phyloP scores from a whole-genome alignment of 495 filamentous ascomycete species.

The Xylaria palmicola region DNA sequence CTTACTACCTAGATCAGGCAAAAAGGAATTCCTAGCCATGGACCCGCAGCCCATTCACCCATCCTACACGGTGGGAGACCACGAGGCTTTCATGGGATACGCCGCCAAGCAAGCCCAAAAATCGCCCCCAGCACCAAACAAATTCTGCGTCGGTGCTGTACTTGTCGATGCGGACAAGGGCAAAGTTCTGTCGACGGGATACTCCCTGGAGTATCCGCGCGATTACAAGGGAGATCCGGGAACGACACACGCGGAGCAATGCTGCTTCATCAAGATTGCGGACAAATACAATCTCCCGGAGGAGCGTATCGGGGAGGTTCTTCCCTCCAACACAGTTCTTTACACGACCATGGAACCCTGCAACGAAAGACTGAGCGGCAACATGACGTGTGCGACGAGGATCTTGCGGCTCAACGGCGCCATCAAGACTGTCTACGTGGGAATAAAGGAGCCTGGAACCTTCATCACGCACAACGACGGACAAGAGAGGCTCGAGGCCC shows the following conservation, averaged over 20 bases:
- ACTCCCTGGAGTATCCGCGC: conserved; percentile 62
- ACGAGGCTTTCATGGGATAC: conserved; percentile 60
- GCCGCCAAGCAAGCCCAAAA: conserved; percentile 64
- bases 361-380: conserved; percentile 66
- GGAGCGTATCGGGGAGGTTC: conserved; percentile 36
- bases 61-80: conserved; percentile 32
- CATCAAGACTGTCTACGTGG: conserved; percentile 70
- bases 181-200: conserved; percentile 69
- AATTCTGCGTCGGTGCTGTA: conserved; percentile 81
- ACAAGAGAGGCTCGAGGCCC: conserved; percentile 57
- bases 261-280: conserved; percentile 49
- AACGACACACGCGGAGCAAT: conserved; percentile 46
- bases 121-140: conserved; percentile 71
- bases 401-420: conserved; percentile 56
- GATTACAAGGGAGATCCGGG: conserved; percentile 38
- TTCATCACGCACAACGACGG: conserved; percentile 73
- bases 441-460: conserved; percentile 72
- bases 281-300: conserved; percentile 40
- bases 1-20: neutral
- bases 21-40: neutral
- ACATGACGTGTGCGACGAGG: conserved; percentile 67
- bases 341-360: conserved; percentile 92
- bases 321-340: conserved; percentile 51
- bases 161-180: conserved; percentile 57
- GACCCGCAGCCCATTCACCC: conserved; percentile 1